phyloP scores from a whole-genome alignment of 108 stramenopile genomes.

The Mayamaea pseudoterrestris region DNA sequence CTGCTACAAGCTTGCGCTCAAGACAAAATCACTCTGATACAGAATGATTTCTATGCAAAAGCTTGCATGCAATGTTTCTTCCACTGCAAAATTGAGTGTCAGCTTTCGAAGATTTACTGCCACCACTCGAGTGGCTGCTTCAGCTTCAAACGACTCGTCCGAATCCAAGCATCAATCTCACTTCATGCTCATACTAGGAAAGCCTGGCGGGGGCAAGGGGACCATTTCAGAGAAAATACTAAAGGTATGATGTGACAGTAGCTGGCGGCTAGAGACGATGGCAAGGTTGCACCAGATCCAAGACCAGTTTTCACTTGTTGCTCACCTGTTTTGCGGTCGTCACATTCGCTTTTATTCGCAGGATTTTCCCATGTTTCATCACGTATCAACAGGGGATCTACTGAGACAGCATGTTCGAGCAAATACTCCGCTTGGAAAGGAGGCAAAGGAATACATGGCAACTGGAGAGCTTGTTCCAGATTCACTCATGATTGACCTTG shows the following conservation, averaged over 20 bases:
- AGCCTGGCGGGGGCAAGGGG: conserved; percentile 96
- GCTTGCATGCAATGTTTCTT: no score
- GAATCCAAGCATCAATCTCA: no score
- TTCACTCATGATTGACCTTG: conserved; percentile 80
- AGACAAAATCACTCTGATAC: no score
- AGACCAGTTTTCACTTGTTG: not conserved
- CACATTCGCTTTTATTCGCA: conserved; percentile 8
- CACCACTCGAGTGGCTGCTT: no score
- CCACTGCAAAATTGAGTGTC: no score
- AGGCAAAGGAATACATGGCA: conserved; percentile 86
- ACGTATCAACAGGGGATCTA: conserved; percentile 93
- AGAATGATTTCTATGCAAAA: no score
- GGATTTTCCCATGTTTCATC: conserved; percentile 78
- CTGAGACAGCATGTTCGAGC: conserved; percentile 83
- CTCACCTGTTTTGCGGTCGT: not conserved
- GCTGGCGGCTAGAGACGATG: no score
- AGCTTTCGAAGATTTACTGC: no score
- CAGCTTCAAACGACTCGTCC: no score
- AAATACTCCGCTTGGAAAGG: conserved; percentile 61
- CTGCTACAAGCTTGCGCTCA: no score
- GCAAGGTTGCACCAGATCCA: no score
- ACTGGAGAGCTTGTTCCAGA: conserved; percentile 86
- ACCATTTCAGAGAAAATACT: conserved; percentile 90
- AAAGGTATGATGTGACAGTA: conserved; percentile 30
- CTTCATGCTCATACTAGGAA: conserved; percentile 53